A percentile compares a stretch with the other conserved stretches of the same genome.
Evolutionary conservation across 257 asterid genomes (phyloP).

Genomic region (Solanum chaucha): DNA sequence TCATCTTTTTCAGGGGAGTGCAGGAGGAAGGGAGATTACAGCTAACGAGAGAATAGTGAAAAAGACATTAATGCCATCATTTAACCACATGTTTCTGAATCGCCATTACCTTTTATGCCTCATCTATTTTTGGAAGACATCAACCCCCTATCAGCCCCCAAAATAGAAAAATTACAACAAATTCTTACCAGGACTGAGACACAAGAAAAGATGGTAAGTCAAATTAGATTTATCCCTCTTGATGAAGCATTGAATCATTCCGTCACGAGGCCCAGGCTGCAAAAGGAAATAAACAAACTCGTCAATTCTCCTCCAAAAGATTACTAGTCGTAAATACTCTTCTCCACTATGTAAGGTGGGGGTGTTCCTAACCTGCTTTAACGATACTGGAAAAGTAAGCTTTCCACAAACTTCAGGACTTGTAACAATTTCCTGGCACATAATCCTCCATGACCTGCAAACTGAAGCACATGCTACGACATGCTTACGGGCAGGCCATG

Average conservation of each 20-base stretch:
- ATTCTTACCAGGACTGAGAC: conserved; percentile 79
- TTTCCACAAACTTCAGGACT: conserved; percentile 69
- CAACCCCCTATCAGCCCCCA: background rate
- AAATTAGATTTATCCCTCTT: conserved; percentile 79
- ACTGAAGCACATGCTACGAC: conserved; percentile 89
- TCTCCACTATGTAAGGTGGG: background rate
- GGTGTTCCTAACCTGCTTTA: conserved; percentile 54
- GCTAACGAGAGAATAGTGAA: background rate
- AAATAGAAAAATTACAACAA: background rate
- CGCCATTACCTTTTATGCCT: background rate
- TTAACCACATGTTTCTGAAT: background rate
- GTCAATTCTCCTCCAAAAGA: background rate
- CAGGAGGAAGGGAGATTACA: background rate
- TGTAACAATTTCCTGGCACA: conserved; percentile 79
- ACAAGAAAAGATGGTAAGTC: conserved; percentile 79
- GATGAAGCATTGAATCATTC: conserved; percentile 86
- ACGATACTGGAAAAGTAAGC: conserved; percentile 81
- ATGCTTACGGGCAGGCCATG: conserved; percentile 87
- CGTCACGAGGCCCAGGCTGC: conserved; percentile 93
- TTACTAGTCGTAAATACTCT: background rate
- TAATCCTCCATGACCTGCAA: conserved; percentile 81
- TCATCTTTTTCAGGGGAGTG: background rate
- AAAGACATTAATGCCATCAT: background rate
- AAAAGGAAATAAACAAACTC: conserved; percentile 5
- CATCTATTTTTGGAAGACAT: background rate